Evolutionary conservation across 768 basidiomycete species (phyloP).

Genomic region (Rossbeevera mucosa): DNA sequence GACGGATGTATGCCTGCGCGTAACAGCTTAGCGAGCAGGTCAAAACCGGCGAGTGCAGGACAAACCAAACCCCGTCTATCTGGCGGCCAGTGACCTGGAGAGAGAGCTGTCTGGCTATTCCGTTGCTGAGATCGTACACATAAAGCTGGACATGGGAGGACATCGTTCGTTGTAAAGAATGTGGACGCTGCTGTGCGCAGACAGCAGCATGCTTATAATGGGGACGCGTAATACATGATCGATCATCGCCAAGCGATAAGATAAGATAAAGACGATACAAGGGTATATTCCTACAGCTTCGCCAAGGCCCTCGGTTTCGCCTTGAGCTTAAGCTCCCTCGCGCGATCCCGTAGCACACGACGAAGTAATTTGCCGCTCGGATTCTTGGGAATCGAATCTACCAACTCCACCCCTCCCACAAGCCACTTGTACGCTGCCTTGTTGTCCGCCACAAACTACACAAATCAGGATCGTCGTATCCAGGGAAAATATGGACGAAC

Average conservation of each 20-base stretch:
- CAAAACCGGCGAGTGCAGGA: background rate
- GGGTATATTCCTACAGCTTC: conserved; percentile 16
- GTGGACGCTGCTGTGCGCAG: conserved; percentile 4
- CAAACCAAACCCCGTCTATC: conserved; percentile 90
- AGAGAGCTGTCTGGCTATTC: conserved; percentile 76
- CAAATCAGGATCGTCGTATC: background rate
- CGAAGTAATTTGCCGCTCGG: conserved; percentile 59
- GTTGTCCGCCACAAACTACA: conserved; percentile 49
- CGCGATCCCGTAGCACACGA: conserved; percentile 48
- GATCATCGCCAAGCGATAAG: conserved; percentile 9
- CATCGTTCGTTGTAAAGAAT: background rate
- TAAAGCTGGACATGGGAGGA: conserved; percentile 53
- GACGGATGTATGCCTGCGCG: conserved; percentile 82
- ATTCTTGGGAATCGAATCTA: conserved; percentile 54
- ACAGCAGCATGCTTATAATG: background rate
- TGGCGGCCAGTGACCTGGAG: conserved; percentile 79
- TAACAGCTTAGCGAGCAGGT: conserved; percentile 8
- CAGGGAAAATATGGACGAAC: conserved; percentile 29
- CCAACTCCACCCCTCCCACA: conserved; percentile 54
- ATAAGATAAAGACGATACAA: conserved; percentile 13
- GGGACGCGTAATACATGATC: conserved; percentile 14
- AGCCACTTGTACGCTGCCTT: conserved; percentile 58
- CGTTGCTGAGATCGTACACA: conserved; percentile 88
- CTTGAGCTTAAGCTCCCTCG: conserved; percentile 30
- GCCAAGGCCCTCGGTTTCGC: conserved; percentile 18